Conservation (phyloP, 306 rosid genomes). For the Cucurbita ficifolia region DNA sequence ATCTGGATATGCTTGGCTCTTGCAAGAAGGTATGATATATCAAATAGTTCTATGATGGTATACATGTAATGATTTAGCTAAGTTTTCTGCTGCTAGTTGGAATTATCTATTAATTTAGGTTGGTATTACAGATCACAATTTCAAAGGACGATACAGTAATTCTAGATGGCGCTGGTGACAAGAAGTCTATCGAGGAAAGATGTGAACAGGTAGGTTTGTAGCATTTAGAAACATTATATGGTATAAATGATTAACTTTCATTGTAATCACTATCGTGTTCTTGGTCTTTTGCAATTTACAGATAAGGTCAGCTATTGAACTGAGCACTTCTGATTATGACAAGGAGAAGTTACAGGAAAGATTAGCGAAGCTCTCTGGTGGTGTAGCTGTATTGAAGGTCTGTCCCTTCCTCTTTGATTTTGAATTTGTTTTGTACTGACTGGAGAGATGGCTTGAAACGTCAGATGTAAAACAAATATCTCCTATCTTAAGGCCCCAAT, state of each 20-base stretch:
- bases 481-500: too few species aligned
- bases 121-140: constrained; percentile 47
- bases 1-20: constrained; percentile 57
- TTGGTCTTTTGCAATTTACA: constrained; percentile 9
- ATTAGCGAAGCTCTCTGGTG: constrained; percentile 87
- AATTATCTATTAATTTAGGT: neutral
- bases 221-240: neutral
- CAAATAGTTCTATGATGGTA: neutral
- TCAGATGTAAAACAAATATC: neutral
- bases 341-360: constrained; percentile 91
- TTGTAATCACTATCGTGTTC: neutral
- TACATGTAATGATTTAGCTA: neutral
- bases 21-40: constrained; percentile 67
- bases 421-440: neutral
- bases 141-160: constrained; percentile 94
- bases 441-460: neutral
- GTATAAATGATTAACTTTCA: neutral
- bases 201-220: constrained; percentile 90
- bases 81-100: neutral
- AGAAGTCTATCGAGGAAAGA: constrained; percentile 76
- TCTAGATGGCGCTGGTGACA: constrained; percentile 95
- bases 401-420: neutral
- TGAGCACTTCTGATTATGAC: constrained; percentile 84
- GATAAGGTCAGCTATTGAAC: constrained; percentile 72
- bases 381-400: constrained; percentile 94